phyloP scores from a whole-genome alignment of 176 grass and related monocot species.

The Avena atlantica region DNA sequence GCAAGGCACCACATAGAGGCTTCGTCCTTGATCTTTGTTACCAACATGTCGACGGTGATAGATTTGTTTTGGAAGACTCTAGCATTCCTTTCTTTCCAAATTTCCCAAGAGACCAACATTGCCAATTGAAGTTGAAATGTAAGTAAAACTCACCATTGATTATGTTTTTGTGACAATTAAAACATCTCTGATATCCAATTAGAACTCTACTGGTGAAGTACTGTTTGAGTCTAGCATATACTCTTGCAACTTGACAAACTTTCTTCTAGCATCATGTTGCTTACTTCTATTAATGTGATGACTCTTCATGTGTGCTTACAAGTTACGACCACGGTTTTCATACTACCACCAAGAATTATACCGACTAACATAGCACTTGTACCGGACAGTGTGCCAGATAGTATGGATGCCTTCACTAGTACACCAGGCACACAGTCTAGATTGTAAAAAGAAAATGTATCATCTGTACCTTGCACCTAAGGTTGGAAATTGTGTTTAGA shows the following conservation, averaged over 20 bases:
- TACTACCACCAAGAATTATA: neutral
- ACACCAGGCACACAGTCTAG: neutral
- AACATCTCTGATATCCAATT: constrained; percentile 3
- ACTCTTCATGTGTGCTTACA: neutral
- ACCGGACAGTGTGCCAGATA: neutral
- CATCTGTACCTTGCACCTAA: neutral
- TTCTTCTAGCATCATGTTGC: neutral
- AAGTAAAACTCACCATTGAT: neutral
- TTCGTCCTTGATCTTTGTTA: too few species aligned
- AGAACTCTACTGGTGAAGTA: neutral
- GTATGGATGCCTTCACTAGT: neutral
- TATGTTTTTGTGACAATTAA: neutral
- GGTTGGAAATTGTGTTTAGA: neutral
- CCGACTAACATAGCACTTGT: neutral
- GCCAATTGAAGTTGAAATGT: neutral
- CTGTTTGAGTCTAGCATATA: neutral
- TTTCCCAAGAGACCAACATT: too few species aligned
- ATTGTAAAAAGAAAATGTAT: neutral
- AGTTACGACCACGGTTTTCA: neutral
- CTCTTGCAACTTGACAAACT: constrained; percentile 17
- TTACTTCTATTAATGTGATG: constrained; percentile 2
- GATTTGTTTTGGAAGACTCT: too few species aligned
- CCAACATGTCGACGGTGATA: too few species aligned
- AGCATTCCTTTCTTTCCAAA: too few species aligned
- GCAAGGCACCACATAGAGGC: too few species aligned